Percentiles rank a stretch among this genome's conserved stretches.
Evolutionary conservation across 2,329 filamentous ascomycete species (phyloP).

Genomic region (Scedosporium minutisporum): DNA sequence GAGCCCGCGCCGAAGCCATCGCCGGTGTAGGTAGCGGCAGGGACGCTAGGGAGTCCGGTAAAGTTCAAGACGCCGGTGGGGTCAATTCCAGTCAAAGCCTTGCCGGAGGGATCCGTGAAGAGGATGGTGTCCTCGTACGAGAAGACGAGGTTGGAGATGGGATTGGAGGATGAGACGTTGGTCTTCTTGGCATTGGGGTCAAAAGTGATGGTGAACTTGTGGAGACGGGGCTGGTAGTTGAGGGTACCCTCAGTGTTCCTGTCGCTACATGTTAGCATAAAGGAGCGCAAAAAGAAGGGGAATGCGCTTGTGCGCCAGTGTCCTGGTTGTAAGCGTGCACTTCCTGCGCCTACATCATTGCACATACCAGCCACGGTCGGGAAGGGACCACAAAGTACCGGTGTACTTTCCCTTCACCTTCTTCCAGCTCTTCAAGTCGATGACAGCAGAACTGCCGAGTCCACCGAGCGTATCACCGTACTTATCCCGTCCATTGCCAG

Average conservation of each 20-base stretch:
- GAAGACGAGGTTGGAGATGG: conserved; percentile 48
- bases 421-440: conserved; percentile 38
- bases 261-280: not conserved
- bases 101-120: conserved; percentile 52
- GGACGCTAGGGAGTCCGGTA: conserved; percentile 50
- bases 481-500: conserved; percentile 50
- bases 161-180: conserved; percentile 31
- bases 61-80: conserved; percentile 33
- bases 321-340: too few relatives aligned
- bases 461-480: conserved; percentile 61
- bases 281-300: not conserved
- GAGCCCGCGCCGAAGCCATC: conserved; percentile 46
- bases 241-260: conserved; percentile 58
- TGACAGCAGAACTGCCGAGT: conserved; percentile 39
- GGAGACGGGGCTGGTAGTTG: conserved; percentile 58
- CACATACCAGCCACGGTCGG: conserved; percentile 54
- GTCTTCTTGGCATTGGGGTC: conserved; percentile 42
- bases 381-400: conserved; percentile 53
- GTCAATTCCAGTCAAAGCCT: conserved; percentile 55
- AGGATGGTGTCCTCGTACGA: conserved; percentile 56
- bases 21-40: conserved; percentile 52
- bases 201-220: conserved; percentile 56
- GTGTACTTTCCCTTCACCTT: conserved; percentile 44
- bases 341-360: not conserved
- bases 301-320: not conserved